Evolutionary conservation across 768 basidiomycete species (phyloP).

Genomic region (Lentinula aciculospora): DNA sequence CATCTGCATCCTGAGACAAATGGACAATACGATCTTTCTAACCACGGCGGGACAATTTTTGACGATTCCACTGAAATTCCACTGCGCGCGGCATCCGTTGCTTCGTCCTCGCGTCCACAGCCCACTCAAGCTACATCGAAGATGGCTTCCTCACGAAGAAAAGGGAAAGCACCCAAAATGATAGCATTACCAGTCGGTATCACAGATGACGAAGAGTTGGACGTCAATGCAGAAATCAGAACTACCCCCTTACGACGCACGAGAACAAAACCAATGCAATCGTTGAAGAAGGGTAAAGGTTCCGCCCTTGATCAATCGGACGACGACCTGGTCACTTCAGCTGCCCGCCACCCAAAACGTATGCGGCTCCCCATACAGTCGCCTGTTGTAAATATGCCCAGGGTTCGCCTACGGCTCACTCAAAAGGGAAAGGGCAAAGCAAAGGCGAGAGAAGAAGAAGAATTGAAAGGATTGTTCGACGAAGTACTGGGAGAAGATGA

Average conservation of each 20-base stretch:
- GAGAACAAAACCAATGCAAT: constrained; percentile 7
- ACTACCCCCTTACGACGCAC: background rate
- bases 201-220: constrained; percentile 20
- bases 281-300: constrained; percentile 12
- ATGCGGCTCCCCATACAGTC: constrained; percentile 39
- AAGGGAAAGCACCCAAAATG: constrained; percentile 1
- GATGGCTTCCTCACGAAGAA: constrained; percentile 6
- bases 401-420: constrained; percentile 50
- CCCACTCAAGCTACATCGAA: constrained; percentile 10
- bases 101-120: constrained; percentile 32
- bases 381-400: constrained; percentile 29
- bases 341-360: constrained; percentile 34
- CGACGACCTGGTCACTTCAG: constrained; percentile 18
- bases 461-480: constrained; percentile 68
- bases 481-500: constrained; percentile 68
- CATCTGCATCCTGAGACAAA: background rate
- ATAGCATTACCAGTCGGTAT: constrained; percentile 5
- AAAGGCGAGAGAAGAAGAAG: constrained; percentile 64
- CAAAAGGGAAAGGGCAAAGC: constrained; percentile 61
- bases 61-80: background rate
- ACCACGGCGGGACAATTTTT: background rate
- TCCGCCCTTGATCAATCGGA: constrained; percentile 11
- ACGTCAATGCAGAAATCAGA: constrained; percentile 14
- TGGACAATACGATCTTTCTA: background rate
- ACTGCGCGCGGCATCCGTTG: constrained; percentile 31